Conservation (phyloP, 225 moss, liverwort and hornwort species). For the Antitrichia curtipendula region DNA sequence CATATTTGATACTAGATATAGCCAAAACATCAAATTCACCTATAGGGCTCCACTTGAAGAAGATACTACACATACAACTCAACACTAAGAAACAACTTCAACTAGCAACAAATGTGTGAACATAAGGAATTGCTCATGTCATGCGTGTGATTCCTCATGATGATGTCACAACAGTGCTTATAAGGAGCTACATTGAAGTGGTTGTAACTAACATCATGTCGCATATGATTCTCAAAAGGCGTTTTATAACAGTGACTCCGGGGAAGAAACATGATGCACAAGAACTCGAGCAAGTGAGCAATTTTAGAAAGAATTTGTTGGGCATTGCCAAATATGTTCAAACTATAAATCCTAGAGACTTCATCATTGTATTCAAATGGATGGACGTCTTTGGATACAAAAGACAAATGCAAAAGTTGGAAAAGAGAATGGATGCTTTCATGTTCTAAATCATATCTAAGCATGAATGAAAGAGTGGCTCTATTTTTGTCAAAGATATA, state of each 20-base stretch:
- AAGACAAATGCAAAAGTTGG: neutral
- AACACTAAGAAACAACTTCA: neutral
- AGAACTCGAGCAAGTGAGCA: neutral
- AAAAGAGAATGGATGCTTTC: neutral
- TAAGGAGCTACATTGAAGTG: neutral
- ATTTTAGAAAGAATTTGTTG: neutral
- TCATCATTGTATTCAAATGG: neutral
- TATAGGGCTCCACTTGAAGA: neutral
- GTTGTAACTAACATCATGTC: neutral
- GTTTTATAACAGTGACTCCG: neutral
- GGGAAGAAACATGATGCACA: neutral
- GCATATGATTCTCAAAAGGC: neutral
- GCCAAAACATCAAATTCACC: neutral
- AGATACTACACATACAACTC: neutral
- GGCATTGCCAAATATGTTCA: fast-evolving
- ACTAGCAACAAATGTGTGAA: neutral
- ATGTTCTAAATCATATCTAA: neutral
- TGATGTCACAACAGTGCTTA: neutral
- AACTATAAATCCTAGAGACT: neutral
- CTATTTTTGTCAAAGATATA: neutral
- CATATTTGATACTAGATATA: no score
- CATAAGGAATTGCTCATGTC: neutral
- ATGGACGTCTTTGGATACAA: neutral
- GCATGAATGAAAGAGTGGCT: neutral
- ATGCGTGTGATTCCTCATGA: neutral